Base-by-base conservation (phyloP, 225 moss, liverwort and hornwort species). In the Lunularia cruciata region DNA sequence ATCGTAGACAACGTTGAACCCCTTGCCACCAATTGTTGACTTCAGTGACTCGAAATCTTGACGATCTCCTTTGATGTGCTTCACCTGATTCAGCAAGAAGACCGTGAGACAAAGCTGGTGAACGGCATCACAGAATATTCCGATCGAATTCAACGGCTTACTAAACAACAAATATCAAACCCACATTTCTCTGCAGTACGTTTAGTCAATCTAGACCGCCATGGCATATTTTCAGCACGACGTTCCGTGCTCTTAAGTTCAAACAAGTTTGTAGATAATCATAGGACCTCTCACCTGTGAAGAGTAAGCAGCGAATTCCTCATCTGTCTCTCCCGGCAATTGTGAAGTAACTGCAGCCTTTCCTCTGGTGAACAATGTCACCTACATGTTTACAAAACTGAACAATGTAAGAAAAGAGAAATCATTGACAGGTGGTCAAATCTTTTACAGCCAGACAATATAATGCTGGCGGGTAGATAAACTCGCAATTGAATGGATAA, bases 41-140 rank as follows among this genome's bases (percentile, higher is more conserved):
- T 89, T 98, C 9, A 98, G 72, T 0, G 78, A 83, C 9, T 89
- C 98, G 39, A 86, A 93, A 55, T 98, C 98, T 79, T 89, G 86
- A 76, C 98, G 98, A 77, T 98, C 98, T 49, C 94, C 98, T 83
- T 98, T 87, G 62, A 98, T 89, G 78, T 98, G 98, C 76, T 98
- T 91, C 69, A 98, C 91, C 98, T 98, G 63, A 8, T 56, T 51
- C 2, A 38, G 76, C 52, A 30, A 20, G 32, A 35, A 35, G 31
- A n/a, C n/a, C n/a, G n/a, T n/a, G n/a, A n/a, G n/a, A n/a, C n/a
- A n/a, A n/a, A n/a, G n/a, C n/a, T n/a, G n/a, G n/a, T n/a, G n/a
- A n/a, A n/a, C n/a, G n/a, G n/a, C n/a, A n/a, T n/a, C n/a, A n/a
- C n/a, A n/a, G n/a, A n/a, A n/a, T n/a, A n/a, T n/a, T n/a, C n/a